Percentiles rank a stretch among this genome's conserved stretches.
Conservation (phyloP, 176 grass and related monocot species). For the Cenchrus purpureus region DNA sequence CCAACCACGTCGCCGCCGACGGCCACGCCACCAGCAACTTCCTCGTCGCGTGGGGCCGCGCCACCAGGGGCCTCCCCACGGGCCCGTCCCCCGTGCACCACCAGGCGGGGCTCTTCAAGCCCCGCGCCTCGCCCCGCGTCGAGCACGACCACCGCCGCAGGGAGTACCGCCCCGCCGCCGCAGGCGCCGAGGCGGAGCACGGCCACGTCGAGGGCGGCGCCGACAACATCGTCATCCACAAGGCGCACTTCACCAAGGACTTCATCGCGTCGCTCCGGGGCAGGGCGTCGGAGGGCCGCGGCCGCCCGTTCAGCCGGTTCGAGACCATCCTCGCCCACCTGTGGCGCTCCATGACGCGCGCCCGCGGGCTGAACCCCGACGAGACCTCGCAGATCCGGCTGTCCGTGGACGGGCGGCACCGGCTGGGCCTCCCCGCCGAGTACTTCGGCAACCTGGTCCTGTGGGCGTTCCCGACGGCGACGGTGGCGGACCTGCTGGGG, state of each 20-base stretch:
- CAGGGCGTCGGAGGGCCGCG: neutral
- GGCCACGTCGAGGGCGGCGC: neutral
- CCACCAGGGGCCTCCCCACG: conserved; percentile 45
- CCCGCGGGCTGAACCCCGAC: conserved; percentile 36
- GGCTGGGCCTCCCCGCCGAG: conserved; percentile 46
- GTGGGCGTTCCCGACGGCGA: conserved; percentile 65
- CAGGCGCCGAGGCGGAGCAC: neutral
- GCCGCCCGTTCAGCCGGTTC: conserved; percentile 59
- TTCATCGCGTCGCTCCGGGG: conserved; percentile 44
- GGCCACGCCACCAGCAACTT: conserved; percentile 66
- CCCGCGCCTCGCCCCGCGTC: conserved; percentile 28
- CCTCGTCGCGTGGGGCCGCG: conserved; percentile 69
- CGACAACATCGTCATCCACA: conserved; percentile 42
- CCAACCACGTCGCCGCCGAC: conserved; percentile 60
- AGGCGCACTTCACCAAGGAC: conserved; percentile 56
- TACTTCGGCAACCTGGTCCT: conserved; percentile 74
- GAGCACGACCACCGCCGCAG: conserved; percentile 47
- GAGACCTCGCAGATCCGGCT: conserved; percentile 46
- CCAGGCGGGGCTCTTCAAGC: conserved; percentile 39
- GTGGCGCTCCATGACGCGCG: conserved; percentile 57
- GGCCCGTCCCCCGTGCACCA: conserved; percentile 29
- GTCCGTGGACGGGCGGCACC: conserved; percentile 66
- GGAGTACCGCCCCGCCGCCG: conserved; percentile 39
- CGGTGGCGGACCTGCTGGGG: conserved; percentile 41
- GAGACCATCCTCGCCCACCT: conserved; percentile 64